Base-by-base conservation (phyloP, 2,329 filamentous ascomycete species). In the Zymoseptoria crescenta region DNA sequence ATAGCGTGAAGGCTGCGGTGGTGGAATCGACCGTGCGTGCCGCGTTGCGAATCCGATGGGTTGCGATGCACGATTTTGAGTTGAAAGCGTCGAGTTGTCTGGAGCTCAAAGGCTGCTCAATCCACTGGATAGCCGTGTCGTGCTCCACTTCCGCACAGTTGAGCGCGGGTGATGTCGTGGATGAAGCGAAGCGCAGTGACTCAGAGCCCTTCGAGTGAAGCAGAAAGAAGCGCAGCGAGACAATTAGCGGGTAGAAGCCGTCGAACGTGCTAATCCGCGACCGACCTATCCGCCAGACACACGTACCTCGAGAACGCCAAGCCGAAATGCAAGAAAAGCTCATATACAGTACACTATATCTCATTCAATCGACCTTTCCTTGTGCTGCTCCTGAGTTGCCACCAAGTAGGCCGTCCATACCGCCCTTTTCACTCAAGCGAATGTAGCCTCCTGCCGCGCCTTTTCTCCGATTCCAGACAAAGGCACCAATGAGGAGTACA, bases 321-420 rank as follows among this genome's bases (percentile, higher is more conserved):
- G 35, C 35, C 13, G 13, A 13, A 16, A 45, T 16, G 35, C 35
- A 45, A n/a, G 35, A 45, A 45, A 45, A n/a, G 35, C 35, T 45
- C 35, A 45, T 45, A 45, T 45, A 45, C 35, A 45, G 16, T 45
- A 16, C 10, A 45, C 35, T 45, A 49, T 41, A 55, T 50, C 29
- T 28, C n/a, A 55, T n/a, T 52, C 53, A 61, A 58, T 61, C 59
- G 24, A 51, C 56, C 56, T 61, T 61, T 20, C 56, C 59, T 56
- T 61, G 59, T 21, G 61, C 57, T 54, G 50, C 53, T 16, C 65
- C 68, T 6, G 57, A 76, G 80, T 83, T 71, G 7, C 83, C 83
- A 3, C 79, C 80, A 54, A 90, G 72, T 20, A 89, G 71, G 1
- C 86, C 86, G 64, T 88, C 85, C 76, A 88, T 89, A 61, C 85